phyloP scores from a whole-genome alignment of 148 eudicot genomes.

The Rhododendron vialii region DNA sequence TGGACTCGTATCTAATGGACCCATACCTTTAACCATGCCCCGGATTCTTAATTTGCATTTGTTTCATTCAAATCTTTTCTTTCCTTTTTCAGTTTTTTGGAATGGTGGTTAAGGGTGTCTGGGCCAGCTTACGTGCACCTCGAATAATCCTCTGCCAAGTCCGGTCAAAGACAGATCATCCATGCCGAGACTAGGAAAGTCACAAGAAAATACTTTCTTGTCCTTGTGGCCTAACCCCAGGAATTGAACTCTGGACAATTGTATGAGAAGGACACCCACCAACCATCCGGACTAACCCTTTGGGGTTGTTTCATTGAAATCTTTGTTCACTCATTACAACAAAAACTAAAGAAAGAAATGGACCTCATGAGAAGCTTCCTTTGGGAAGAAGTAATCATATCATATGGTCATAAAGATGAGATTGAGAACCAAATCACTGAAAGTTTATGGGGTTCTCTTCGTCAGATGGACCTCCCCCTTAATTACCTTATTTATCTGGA shows the following conservation, averaged over 20 bases:
- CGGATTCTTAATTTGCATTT: not conserved
- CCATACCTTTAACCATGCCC: not conserved
- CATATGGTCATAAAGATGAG: not conserved
- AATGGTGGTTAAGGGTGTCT: accelerated
- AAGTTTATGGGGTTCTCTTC: not conserved
- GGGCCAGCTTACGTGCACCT: not conserved
- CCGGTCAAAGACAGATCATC: too few species aligned
- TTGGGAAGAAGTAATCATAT: not conserved
- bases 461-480: not conserved
- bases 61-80: not conserved
- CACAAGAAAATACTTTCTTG: not conserved
- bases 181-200: not conserved
- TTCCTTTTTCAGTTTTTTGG: not conserved
- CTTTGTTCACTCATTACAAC: not conserved
- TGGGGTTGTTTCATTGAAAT: not conserved
- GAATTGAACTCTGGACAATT: too few species aligned
- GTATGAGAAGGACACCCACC: not conserved
- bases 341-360: not conserved
- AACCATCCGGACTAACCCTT: not conserved
- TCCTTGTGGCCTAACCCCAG: not conserved
- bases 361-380: not conserved
- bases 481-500: not conserved
- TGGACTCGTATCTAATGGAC: not conserved
- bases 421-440: not conserved
- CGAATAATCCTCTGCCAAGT: too few species aligned